A percentile compares a stretch with the other conserved stretches of the same genome.
These are phyloP conservation scores for Bryoglossum gracile DNA, from an alignment of 495 filamentous ascomycete species.

Conservation along the genomic window DNA sequence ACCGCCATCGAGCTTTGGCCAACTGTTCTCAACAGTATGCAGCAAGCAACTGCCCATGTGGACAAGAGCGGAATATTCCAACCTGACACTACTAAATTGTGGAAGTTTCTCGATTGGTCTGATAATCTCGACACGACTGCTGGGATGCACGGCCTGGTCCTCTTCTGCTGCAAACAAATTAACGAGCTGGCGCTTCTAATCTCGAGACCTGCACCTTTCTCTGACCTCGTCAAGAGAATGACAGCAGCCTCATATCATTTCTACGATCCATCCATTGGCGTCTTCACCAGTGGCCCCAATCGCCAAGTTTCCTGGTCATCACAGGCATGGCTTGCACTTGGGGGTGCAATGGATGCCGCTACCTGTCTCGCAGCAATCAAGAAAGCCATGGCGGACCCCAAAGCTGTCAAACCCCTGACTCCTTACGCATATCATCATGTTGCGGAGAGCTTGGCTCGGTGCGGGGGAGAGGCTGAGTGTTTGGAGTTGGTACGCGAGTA, in stretches of 20 bases:
- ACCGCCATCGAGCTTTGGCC: slow-evolving; percentile 23
- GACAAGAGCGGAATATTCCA: slow-evolving; percentile 15
- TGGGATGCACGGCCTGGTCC: slow-evolving; percentile 24
- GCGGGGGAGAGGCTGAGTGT: slow-evolving; percentile 9
- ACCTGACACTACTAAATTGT: slow-evolving; percentile 7
- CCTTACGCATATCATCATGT: slow-evolving; percentile 21
- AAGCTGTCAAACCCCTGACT: slow-evolving; percentile 21
- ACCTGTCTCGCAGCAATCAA: slow-evolving; percentile 13
- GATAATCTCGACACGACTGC: slow-evolving; percentile 20
- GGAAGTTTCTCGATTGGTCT: slow-evolving; percentile 28
- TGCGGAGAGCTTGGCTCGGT: slow-evolving; percentile 7
- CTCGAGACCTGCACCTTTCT: slow-evolving; percentile 14
- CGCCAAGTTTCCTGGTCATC: slow-evolving; percentile 22
- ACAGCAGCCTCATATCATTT: background rate
- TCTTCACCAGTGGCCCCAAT: slow-evolving; percentile 21
- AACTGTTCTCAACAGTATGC: slow-evolving; percentile 21
- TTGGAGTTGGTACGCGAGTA: slow-evolving; percentile 13
- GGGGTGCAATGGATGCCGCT: slow-evolving; percentile 13
- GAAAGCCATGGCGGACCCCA: slow-evolving; percentile 18
- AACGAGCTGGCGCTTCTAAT: slow-evolving; percentile 21
- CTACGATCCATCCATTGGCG: slow-evolving; percentile 9
- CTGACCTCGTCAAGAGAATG: slow-evolving; percentile 13
- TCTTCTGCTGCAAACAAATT: slow-evolving; percentile 22
- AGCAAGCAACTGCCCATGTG: slow-evolving; percentile 11
- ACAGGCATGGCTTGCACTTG: slow-evolving; percentile 25